phyloP scores from a whole-genome alignment of 345 rosid genomes.

The Hibiscus mutabilis region DNA sequence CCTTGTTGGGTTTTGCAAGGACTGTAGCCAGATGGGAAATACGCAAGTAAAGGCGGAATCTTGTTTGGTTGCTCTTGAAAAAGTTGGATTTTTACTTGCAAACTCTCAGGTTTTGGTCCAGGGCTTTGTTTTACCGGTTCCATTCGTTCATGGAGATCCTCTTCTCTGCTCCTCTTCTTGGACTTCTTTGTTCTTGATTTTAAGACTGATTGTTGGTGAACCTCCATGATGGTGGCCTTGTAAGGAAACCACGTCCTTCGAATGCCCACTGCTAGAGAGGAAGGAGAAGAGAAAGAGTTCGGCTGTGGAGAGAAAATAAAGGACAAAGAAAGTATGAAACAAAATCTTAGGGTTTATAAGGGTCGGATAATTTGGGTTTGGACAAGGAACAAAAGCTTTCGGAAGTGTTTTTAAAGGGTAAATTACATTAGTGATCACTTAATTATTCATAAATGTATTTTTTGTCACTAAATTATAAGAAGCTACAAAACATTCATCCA shows the following conservation, averaged over 20 bases:
- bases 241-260: neutral
- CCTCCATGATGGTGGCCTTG: neutral
- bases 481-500: no score
- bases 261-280: neutral
- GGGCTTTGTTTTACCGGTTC: neutral
- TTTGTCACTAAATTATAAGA: no score
- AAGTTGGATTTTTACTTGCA: slow-evolving; percentile 33
- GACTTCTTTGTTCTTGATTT: neutral
- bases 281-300: neutral
- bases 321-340: neutral
- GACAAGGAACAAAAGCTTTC: neutral
- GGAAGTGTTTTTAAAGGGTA: no score
- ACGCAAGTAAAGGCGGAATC: slow-evolving; percentile 58
- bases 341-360: neutral
- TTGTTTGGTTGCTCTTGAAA: slow-evolving; percentile 37
- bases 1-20: slow-evolving; percentile 20
- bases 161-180: slow-evolving; percentile 8
- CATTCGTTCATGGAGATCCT: neutral
- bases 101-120: neutral
- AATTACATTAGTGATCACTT: no score
- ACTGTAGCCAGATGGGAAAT: slow-evolving; percentile 65
- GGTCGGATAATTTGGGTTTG: neutral
- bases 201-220: slow-evolving; percentile 9
- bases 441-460: no score
- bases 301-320: neutral